These are phyloP conservation scores for Auricularia sp. DNA, from an alignment of 768 basidiomycete species.

Conservation along the genomic window DNA sequence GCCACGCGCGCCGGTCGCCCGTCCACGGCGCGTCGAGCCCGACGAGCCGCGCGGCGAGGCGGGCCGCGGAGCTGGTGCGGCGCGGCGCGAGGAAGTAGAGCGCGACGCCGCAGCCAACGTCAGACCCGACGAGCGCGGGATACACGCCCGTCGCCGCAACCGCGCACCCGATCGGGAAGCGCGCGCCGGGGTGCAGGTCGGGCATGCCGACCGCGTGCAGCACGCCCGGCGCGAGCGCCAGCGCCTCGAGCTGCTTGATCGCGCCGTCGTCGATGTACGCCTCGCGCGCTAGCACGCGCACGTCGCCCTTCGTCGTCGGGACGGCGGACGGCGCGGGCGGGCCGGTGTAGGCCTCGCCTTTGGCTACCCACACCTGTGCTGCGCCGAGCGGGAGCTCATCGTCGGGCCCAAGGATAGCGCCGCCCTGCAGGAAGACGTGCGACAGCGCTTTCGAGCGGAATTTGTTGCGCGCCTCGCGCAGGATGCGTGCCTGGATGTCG, in stretches of 20 bases:
- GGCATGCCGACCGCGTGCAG: conserved; percentile 26
- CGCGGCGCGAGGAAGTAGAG: conserved; percentile 23
- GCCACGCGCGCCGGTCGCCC: conserved; percentile 25
- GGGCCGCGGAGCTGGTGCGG: conserved; percentile 17
- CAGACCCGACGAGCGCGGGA: conserved; percentile 30
- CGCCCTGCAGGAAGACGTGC: conserved; percentile 23
- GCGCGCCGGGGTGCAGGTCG: conserved; percentile 29
- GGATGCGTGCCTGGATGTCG: conserved; percentile 16
- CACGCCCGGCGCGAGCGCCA: conserved; percentile 22
- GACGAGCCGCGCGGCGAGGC: conserved; percentile 20
- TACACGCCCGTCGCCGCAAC: conserved; percentile 27
- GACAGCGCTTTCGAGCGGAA: conserved; percentile 24
- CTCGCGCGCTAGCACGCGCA: conserved; percentile 21
- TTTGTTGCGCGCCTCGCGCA: conserved; percentile 29
- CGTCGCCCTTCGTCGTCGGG: conserved; percentile 11
- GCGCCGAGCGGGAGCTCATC: conserved; percentile 14
- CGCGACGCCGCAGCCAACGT: conserved; percentile 30
- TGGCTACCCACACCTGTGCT: conserved; percentile 23
- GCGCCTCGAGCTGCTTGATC: conserved; percentile 22
- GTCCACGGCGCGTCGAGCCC: conserved; percentile 30
- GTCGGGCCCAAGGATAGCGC: conserved; percentile 15
- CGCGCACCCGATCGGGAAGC: conserved; percentile 25
- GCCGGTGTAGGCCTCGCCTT: conserved; percentile 25
- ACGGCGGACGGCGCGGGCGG: conserved; percentile 14
- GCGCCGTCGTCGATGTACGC: conserved; percentile 25